Base-by-base conservation (phyloP, 2,329 filamentous ascomycete genomes). In the Neonectria magnoliae region DNA sequence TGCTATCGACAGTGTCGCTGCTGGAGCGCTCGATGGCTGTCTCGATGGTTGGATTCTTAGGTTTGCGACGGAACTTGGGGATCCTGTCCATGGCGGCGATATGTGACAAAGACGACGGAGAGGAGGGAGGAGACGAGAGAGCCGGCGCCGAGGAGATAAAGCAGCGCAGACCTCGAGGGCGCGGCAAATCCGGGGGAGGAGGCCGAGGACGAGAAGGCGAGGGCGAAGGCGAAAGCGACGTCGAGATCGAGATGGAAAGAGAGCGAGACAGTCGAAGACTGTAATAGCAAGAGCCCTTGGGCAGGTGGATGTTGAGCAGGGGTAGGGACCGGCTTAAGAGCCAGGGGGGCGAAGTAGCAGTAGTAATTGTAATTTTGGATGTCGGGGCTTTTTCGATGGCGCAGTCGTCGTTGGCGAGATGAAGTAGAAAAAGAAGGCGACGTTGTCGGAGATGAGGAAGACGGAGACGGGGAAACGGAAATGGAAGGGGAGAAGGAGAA, bases 41-140 rank as follows among this genome's bases (percentile, higher is more conserved):
- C 61, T 81, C 79, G 68, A 82, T 79, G 65, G 80, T 78, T 18
- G 80, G 81, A 16, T 77, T 79, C 75, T 81, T 82, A 45, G 79
- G 80, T 72, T 81, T 82, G 64, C 81, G 80, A 57, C 81, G 79
- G 56, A 82, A 77, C 68, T 80, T 78, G 54, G 81, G 77, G 60
- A 82, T 76, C 69, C 78, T 81, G 68, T 82, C 80, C 81, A 82
- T 82, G 65, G 67, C 63, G 60, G 66, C 50, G 56, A 45, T 27
- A 50, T 57, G 53, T 29, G 59, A 62, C 44, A 38, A 27, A 25
- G 44, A 14, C 11, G 57, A 41, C n/a, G 31, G 20, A 48, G 50
- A 56, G 20, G 42, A 48, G 4, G 41, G 27, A 13, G 59, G 48
- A 45, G 48, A 47, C 59, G 64, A 65, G 50, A 56, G 63, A 41